phyloP scores from a whole-genome alignment of 2,329 filamentous ascomycete genomes.

The Nigrospora osmanthi region DNA sequence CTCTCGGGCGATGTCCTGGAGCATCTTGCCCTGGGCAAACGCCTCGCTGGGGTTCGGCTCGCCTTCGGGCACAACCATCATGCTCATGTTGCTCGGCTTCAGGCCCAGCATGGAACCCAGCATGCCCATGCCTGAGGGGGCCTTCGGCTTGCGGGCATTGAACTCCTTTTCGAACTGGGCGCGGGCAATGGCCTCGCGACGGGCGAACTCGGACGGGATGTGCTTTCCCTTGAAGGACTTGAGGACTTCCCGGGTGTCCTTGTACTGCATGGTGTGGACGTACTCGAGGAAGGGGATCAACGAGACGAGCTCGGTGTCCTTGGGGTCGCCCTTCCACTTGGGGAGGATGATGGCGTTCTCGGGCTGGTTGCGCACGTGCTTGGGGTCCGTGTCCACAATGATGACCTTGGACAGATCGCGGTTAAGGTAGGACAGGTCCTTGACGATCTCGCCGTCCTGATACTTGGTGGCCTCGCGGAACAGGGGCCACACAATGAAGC shows the following conservation, averaged over 20 bases:
- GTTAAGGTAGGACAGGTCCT: slow-evolving; percentile 98
- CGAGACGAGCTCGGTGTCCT: slow-evolving; percentile 79
- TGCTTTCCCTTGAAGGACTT: slow-evolving; percentile 84
- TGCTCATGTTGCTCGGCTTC: slow-evolving; percentile 59
- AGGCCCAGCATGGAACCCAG: slow-evolving; percentile 70
- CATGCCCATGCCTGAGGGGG: slow-evolving; percentile 55
- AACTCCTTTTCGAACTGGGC: slow-evolving; percentile 78
- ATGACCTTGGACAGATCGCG: slow-evolving; percentile 93
- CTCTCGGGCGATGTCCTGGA: slow-evolving; percentile 90
- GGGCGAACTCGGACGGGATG: slow-evolving; percentile 85
- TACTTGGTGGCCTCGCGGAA: slow-evolving; percentile 97
- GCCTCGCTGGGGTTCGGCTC: slow-evolving; percentile 68
- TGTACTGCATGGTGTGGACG: slow-evolving; percentile 85
- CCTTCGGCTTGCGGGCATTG: slow-evolving; percentile 57
- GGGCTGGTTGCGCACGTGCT: slow-evolving; percentile 83
- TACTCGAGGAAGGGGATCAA: slow-evolving; percentile 97
- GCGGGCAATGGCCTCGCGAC: slow-evolving; percentile 77
- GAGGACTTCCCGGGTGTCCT: slow-evolving; percentile 78
- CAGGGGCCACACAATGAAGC: slow-evolving; percentile 89
- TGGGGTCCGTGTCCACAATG: slow-evolving; percentile 78
- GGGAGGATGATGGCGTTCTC: slow-evolving; percentile 90
- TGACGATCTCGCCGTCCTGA: slow-evolving; percentile 91
- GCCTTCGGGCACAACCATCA: slow-evolving; percentile 53
- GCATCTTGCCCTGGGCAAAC: slow-evolving; percentile 89
- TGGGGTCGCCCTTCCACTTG: slow-evolving; percentile 78